These are phyloP conservation scores for Candida saitoana DNA, from an alignment of 805 yeast genomes.

Conservation along the genomic window DNA sequence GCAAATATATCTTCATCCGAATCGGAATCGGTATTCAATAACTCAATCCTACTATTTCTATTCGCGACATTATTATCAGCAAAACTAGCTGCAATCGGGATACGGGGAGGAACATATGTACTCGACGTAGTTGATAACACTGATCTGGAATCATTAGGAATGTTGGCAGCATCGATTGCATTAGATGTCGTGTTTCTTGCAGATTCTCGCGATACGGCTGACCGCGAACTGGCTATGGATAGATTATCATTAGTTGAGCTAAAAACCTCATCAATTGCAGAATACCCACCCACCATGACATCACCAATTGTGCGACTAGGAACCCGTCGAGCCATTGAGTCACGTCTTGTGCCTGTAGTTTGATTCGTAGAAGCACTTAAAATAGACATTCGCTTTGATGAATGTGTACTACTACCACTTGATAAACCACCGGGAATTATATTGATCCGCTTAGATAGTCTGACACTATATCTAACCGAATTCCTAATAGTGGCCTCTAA, in stretches of 20 bases:
- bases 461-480: constrained; percentile 73
- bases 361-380: constrained; percentile 9
- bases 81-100: constrained; percentile 29
- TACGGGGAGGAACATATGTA: constrained; percentile 14
- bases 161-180: constrained; percentile 7
- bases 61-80: constrained; percentile 16
- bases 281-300: constrained; percentile 51
- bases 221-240: constrained; percentile 22
- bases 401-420: constrained; percentile 11
- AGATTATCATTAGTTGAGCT: constrained; percentile 20
- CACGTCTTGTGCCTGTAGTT: constrained; percentile 12
- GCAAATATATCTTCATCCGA: constrained; percentile 35
- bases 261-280: constrained; percentile 50
- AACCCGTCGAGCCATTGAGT: constrained; percentile 22
- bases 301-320: constrained; percentile 56
- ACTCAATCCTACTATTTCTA: constrained; percentile 45
- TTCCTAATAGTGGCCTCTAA: constrained; percentile 78
- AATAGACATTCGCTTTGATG: constrained; percentile 7
- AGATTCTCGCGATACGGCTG: constrained; percentile 2
- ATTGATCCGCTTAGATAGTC: constrained; percentile 45
- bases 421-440: constrained; percentile 14
- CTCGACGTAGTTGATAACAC: constrained; percentile 11
- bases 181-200: background rate
- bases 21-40: constrained; percentile 39
- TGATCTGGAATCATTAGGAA: constrained; percentile 16